Percentiles rank a stretch among this genome's conserved stretches.
Conservation (phyloP, 2,329 filamentous ascomycete species). For the Hyphodiscus sp. region DNA sequence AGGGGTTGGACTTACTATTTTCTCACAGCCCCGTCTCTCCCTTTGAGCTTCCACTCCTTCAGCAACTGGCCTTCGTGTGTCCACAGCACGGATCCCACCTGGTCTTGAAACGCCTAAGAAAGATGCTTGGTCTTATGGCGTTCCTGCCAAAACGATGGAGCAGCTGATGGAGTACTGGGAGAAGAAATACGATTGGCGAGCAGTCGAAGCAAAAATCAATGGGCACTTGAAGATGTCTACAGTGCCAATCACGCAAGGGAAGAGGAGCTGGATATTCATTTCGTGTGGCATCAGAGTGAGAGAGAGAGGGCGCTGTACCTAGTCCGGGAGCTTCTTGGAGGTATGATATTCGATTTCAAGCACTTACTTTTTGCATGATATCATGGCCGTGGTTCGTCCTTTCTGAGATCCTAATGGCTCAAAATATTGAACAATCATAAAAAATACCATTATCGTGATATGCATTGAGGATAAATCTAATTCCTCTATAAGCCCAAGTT, state of each 20-base stretch:
- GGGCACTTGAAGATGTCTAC: constrained; percentile 25
- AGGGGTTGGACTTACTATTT: too few species aligned
- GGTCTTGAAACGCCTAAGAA: constrained; percentile 11
- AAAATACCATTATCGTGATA: too few species aligned
- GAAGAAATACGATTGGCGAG: constrained; percentile 26
- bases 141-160: constrained; percentile 11
- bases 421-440: too few species aligned
- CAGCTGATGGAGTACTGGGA: constrained; percentile 23
- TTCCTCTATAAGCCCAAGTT: too few species aligned
- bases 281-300: background rate
- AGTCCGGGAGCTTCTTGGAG: too few species aligned
- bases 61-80: constrained; percentile 18
- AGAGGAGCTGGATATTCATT: constrained; percentile 40
- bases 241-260: constrained; percentile 23
- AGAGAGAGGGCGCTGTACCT: too few species aligned
- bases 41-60: background rate
- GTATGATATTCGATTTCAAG: too few species aligned
- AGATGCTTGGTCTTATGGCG: constrained; percentile 17
- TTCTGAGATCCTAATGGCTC: too few species aligned
- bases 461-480: too few species aligned
- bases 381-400: too few species aligned
- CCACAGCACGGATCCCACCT: constrained; percentile 20
- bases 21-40: too few species aligned
- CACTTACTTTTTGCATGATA: too few species aligned
- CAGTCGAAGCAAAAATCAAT: constrained; percentile 25